phyloP scores from a whole-genome alignment of 257 asterid species.

The Ajuga chamaepitys region DNA sequence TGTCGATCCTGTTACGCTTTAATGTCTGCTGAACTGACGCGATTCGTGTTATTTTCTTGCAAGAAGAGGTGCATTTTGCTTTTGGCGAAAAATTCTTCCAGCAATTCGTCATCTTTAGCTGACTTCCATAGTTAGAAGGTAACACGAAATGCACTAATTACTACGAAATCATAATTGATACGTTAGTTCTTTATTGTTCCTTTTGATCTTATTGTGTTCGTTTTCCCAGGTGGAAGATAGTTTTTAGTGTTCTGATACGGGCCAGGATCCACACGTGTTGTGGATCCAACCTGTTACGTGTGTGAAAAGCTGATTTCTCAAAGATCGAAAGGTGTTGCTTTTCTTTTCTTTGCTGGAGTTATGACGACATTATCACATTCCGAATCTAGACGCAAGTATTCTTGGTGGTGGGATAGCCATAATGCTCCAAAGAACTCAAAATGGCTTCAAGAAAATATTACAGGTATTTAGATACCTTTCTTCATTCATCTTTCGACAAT shows the following conservation, averaged over 20 bases:
- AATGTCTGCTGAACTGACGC: neutral
- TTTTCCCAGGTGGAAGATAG: neutral
- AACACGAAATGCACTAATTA: neutral
- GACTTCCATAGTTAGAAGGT: neutral
- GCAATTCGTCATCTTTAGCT: neutral
- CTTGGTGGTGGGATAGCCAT: constrained; percentile 77
- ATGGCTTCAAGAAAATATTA: constrained; percentile 57
- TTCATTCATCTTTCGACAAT: neutral
- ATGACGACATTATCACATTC: constrained; percentile 67
- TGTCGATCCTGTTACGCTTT: neutral
- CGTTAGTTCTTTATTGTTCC: neutral
- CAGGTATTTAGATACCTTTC: constrained; percentile 26
- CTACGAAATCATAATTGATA: neutral
- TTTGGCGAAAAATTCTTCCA: neutral
- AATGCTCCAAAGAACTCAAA: constrained; percentile 54
- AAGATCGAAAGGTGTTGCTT: constrained; percentile 19
- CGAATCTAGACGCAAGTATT: constrained; percentile 63
- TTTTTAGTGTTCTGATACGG: neutral
- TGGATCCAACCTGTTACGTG: neutral
- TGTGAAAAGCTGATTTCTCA: constrained; percentile 12
- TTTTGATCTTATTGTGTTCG: neutral
- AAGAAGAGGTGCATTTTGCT: neutral
- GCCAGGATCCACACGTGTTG: constrained; percentile 6
- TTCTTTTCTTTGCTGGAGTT: constrained; percentile 39
- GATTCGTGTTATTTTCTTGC: neutral